Base-by-base conservation (phyloP, 192 early-diverging fungal genomes). In the Coemansia sp. region DNA sequence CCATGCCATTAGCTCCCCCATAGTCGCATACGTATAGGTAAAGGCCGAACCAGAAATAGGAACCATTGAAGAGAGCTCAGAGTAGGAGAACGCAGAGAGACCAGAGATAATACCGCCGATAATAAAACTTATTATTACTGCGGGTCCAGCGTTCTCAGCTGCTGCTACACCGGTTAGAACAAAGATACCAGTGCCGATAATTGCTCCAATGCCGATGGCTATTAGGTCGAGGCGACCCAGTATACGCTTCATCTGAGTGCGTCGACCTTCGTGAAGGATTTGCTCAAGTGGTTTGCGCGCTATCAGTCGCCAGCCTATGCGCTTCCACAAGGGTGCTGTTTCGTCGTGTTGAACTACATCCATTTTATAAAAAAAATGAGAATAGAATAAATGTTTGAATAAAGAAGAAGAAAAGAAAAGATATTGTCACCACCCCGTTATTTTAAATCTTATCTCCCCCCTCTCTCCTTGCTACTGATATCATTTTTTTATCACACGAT, bases 1-100 rank as follows among this genome's bases (percentile, higher is more conserved):
- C 95, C 95, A 97, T 2, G 90, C 94, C 22, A 94, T 68, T 24
- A 95, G 74, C 83, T 97, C 95, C 15, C 95, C 95, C 66, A 95
- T 76, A 0, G 94, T 92, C 10, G 92, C 92, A 64, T 95, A 97
- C 2, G 91, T 87, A 61, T 91, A 97, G 0, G 92, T 91, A 73
- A 95, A 97, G 7, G 95, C 92, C 0, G 94, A 94, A 7, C 95
- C 94, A 9, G 94, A 89, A 16, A 94, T 87, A 1, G 94, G 94
- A 24, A 96, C 88, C 90, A 94, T 91, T 10, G 94, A 90, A 0
- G 92, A 88, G 81, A 97, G 83, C 80, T 97, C 94, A 10, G 94
- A 90, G 69, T 95, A 97, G 46, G 90, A 93, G 2, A 97, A 85
- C 1, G 90, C 91, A 2, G 94, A 92, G 63, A 95, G 83, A 12